Percentiles rank a stretch among this genome's conserved stretches.
phyloP scores from a whole-genome alignment of 768 basidiomycete species.

The Pleurotus tuber-regium region DNA sequence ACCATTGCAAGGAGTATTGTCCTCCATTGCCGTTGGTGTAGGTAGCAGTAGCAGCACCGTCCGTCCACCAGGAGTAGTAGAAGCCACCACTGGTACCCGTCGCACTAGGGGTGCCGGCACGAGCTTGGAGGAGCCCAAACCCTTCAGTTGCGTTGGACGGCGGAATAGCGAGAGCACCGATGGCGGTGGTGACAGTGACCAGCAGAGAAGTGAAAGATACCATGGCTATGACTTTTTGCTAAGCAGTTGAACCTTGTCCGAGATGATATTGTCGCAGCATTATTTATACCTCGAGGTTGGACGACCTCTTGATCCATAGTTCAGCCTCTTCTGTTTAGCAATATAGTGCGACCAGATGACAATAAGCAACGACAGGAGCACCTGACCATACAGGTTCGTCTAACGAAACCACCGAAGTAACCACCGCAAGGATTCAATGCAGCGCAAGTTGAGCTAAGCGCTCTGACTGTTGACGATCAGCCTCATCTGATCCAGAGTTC shows the following conservation, averaged over 20 bases:
- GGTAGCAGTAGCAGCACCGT: slow-evolving; percentile 26
- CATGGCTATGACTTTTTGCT: not conserved
- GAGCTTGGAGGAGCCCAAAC: slow-evolving; percentile 13
- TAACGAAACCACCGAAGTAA: too few species aligned
- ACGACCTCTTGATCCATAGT: not conserved
- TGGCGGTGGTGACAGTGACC: slow-evolving; percentile 17
- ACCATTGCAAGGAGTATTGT: slow-evolving; percentile 31
- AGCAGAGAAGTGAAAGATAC: slow-evolving; percentile 15
- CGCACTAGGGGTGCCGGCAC: slow-evolving; percentile 20
- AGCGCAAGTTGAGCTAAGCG: too few species aligned
- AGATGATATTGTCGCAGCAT: not conserved
- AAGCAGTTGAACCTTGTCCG: not conserved
- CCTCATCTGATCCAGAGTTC: too few species aligned
- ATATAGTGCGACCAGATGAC: not conserved
- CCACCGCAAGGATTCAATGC: too few species aligned
- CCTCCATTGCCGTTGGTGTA: slow-evolving; percentile 29
- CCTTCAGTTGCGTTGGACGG: slow-evolving; percentile 18
- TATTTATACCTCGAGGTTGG: not conserved
- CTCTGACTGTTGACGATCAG: too few species aligned
- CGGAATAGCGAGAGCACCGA: slow-evolving; percentile 18
- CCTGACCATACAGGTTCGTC: too few species aligned
- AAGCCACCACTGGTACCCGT: slow-evolving; percentile 31
- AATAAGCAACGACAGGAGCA: too few species aligned
- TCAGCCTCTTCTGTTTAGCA: slow-evolving; percentile 2
- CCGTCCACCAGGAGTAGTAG: slow-evolving; percentile 38